Evolutionary conservation across 148 eudicot species (phyloP).

Genomic region (Persicaria tinctoria): DNA sequence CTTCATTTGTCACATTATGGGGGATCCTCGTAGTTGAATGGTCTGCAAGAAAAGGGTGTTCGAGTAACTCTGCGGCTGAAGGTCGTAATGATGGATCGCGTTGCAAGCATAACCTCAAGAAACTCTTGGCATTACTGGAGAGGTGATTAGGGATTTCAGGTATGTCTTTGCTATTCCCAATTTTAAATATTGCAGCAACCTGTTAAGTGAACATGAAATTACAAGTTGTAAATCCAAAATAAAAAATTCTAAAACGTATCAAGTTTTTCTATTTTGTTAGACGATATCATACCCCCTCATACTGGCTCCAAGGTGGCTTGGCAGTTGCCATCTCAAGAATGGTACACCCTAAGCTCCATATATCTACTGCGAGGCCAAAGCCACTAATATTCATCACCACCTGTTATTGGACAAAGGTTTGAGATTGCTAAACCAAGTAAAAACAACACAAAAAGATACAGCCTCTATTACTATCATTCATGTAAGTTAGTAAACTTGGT

Average conservation of each 20-base stretch:
- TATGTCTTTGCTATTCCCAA: conserved; percentile 86
- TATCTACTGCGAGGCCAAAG: conserved; percentile 81
- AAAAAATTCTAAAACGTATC: neutral
- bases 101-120: conserved; percentile 73
- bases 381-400: conserved; percentile 93
- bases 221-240: neutral
- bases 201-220: conserved; percentile 22
- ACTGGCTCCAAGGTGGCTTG: conserved; percentile 98
- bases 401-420: conserved; percentile 23
- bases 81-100: conserved; percentile 80
- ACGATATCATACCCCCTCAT: conserved; percentile 61
- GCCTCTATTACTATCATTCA: neutral
- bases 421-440: conserved; percentile 5
- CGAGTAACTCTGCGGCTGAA: conserved; percentile 51
- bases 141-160: conserved; percentile 77
- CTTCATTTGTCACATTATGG: conserved; percentile 38
- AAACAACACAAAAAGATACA: neutral
- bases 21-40: conserved; percentile 43
- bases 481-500: neutral
- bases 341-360: conserved; percentile 98
- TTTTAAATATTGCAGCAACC: conserved; percentile 98
- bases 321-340: conserved; percentile 86
- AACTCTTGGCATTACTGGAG: conserved; percentile 72
- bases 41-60: conserved; percentile 72
- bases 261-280: conserved; percentile 8